Evolutionary conservation across 805 yeast species (phyloP).

Genomic region (Schwanniomyces sp.): DNA sequence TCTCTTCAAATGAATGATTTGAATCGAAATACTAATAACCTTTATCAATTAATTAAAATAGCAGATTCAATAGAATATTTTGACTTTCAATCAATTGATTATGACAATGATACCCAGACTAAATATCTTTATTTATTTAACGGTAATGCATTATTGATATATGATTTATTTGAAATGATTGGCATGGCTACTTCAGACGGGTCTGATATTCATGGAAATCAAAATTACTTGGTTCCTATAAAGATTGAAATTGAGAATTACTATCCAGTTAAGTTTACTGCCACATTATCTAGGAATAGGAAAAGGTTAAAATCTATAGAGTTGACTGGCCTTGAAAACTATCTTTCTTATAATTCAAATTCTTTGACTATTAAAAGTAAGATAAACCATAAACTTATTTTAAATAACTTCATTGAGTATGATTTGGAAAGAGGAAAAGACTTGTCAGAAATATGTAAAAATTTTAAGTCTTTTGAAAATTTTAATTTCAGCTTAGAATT

Average conservation of each 20-base stretch:
- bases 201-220: constrained; percentile 13
- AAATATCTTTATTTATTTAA: constrained; percentile 30
- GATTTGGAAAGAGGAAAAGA: constrained; percentile 35
- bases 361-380: constrained; percentile 30
- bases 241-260: constrained; percentile 22
- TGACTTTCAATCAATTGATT: constrained; percentile 22
- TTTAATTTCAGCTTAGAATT: constrained; percentile 52
- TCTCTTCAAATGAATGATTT: background rate
- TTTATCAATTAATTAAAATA: constrained; percentile 35
- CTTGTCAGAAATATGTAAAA: constrained; percentile 25
- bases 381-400: constrained; percentile 41
- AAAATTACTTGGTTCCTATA: constrained; percentile 24
- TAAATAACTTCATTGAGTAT: constrained; percentile 48
- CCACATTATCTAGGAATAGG: constrained; percentile 4
- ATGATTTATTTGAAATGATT: constrained; percentile 23
- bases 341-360: constrained; percentile 24
- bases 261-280: constrained; percentile 23
- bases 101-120: constrained; percentile 8
- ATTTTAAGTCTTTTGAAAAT: constrained; percentile 40
- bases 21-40: constrained; percentile 18
- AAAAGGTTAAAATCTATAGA: constrained; percentile 28
- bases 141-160: constrained; percentile 36
- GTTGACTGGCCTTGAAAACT: constrained; percentile 43
- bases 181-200: constrained; percentile 19
- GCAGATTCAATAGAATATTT: constrained; percentile 31